These are phyloP conservation scores for Perkinsela sp. DNA, from an alignment of 208 protist species.

Conservation along the genomic window DNA sequence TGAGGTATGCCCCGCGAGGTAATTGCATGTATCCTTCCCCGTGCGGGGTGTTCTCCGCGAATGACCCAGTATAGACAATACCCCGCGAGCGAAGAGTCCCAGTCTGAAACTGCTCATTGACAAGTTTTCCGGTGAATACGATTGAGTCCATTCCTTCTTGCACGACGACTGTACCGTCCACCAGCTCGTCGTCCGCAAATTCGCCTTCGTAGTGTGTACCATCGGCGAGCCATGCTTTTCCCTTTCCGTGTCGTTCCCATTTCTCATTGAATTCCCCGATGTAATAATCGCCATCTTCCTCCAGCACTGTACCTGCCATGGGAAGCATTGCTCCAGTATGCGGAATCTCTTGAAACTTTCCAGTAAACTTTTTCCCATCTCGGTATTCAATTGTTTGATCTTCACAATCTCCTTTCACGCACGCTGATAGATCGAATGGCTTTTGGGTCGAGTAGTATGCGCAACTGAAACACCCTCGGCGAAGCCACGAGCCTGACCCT, in stretches of 20 bases:
- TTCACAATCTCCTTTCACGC: too few relatives aligned
- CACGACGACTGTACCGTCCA: conserved; percentile 47
- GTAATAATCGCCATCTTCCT: conserved; percentile 63
- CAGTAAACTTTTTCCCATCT: conserved; percentile 44
- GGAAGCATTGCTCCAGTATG: conserved; percentile 14
- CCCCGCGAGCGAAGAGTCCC: conserved; percentile 38
- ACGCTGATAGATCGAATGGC: too few relatives aligned
- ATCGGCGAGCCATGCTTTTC: conserved; percentile 49
- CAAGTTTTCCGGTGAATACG: conserved; percentile 34
- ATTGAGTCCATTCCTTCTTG: conserved; percentile 34
- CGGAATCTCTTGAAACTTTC: conserved; percentile 12
- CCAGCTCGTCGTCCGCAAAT: conserved; percentile 36
- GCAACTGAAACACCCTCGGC: too few relatives aligned
- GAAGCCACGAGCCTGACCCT: too few relatives aligned
- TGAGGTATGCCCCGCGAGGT: conserved; percentile 29
- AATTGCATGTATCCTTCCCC: conserved; percentile 38
- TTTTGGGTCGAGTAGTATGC: too few relatives aligned
- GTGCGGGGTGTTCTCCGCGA: conserved; percentile 39
- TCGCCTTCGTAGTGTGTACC: conserved; percentile 42
- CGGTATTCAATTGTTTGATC: too few relatives aligned
- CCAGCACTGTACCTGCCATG: conserved; percentile 25
- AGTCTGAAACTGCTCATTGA: conserved; percentile 36
- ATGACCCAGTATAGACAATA: conserved; percentile 52
- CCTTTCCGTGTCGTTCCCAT: conserved; percentile 51
- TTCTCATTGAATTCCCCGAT: conserved; percentile 32